Base-by-base conservation (phyloP, 331 rosid genomes). In the Spiraea crenata region DNA sequence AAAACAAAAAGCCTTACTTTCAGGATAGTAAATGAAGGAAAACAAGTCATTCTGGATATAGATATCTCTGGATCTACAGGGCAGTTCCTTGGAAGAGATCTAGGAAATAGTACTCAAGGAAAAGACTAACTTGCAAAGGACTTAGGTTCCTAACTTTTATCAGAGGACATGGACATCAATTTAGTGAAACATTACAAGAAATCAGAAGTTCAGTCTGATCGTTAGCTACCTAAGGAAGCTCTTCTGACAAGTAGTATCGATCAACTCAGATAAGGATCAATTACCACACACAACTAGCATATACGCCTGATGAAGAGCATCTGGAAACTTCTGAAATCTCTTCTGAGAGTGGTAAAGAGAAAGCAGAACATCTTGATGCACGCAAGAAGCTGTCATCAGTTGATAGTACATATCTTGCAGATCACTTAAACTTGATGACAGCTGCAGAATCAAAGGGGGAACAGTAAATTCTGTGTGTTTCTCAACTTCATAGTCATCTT, bases 131-230 rank as follows among this genome's bases (percentile, higher is more conserved):
- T 93, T n/a, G 96, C 93, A 35, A 84, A 88, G 80, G 92, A 87
- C 58, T 83, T 91, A 66, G 99, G 99, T 76, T 91, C 91, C 81
- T 95, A 89, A 81, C 97, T 93, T 77, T 68, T 93, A 77, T 93
- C 99, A 69, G 89, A 83, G 74, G 99, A 91, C 71, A 71, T 91
- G 75, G 91, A 93, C 85, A 76, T 93, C 63, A 83, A 82, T 69
- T 68, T 83, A 57, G 77, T 69, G 35, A 75, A 73, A 20, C 83
- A 49, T 72, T 80, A 75, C 85, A 85, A 45, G 64, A 65, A 65
- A 71, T 54, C 72, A 25, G 83, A 87, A 84, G 73, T 71, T 80
- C 85, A 81, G 77, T 63, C 79, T 70, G 70, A 78, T 82, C 83
- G 82, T 65, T 64, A 71, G 72, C 60, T 49, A 42, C 69, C 82